Evolutionary conservation across 1,284 basidiomycete genomes (phyloP).

Genomic region (Trichosporon sp.): DNA sequence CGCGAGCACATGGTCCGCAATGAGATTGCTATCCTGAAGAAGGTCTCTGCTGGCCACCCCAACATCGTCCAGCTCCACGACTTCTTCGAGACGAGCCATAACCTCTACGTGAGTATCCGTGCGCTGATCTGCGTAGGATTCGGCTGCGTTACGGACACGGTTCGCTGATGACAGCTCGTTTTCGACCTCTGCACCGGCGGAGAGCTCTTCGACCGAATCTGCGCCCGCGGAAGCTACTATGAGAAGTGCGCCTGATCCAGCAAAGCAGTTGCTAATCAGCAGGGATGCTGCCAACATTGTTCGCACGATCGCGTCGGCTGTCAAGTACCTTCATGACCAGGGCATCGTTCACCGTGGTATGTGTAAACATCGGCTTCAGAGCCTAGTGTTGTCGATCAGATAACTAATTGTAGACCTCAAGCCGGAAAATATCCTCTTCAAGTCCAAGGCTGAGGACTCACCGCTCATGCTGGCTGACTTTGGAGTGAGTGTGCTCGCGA

Average conservation of each 20-base stretch:
- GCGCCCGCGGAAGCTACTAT: conserved; percentile 93
- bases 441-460: conserved; percentile 78
- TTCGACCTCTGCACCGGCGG: conserved; percentile 97
- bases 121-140: background rate
- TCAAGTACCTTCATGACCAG: conserved; percentile 84
- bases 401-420: conserved; percentile 69
- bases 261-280: background rate
- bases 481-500: conserved; percentile 77
- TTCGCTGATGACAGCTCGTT: conserved; percentile 54
- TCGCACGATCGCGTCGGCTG: conserved; percentile 76
- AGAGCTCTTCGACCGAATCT: conserved; percentile 97
- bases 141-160: background rate
- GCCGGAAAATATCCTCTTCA: conserved; percentile 95
- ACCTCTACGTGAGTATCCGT: conserved; percentile 59
- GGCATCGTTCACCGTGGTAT: conserved; percentile 92
- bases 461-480: conserved; percentile 98
- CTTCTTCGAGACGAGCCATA: conserved; percentile 97
- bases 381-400: no score
- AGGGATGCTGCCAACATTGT: conserved; percentile 88
- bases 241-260: conserved; percentile 58
- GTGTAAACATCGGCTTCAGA: background rate
- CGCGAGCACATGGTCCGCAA: conserved; percentile 90
- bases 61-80: conserved; percentile 91
- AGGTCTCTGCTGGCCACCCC: conserved; percentile 80
- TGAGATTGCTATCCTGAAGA: conserved; percentile 92